A percentile compares a stretch with the other conserved stretches of the same genome.
These are phyloP conservation scores for Ramichloridium luteum DNA, from an alignment of 2,329 filamentous ascomycete genomes.

Conservation along the genomic window DNA sequence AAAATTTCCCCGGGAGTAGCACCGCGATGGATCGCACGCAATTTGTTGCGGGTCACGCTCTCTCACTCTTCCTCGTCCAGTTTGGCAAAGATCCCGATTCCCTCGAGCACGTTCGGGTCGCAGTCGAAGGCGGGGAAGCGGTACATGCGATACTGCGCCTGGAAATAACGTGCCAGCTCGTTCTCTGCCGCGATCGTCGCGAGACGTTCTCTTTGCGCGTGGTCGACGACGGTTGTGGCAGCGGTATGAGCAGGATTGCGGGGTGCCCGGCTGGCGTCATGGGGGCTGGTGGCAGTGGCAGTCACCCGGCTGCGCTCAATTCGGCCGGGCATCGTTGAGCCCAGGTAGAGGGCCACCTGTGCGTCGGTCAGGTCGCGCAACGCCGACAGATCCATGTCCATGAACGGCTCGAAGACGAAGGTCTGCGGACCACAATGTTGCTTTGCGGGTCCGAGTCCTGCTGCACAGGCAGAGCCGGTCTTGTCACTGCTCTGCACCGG, in stretches of 20 bases:
- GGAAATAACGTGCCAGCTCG: slow-evolving; percentile 10
- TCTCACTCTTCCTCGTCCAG: slow-evolving; percentile 16
- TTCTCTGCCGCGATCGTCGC: background rate
- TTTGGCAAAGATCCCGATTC: slow-evolving; percentile 17
- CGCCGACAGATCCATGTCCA: background rate
- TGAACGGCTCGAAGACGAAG: background rate
- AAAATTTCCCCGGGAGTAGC: no score
- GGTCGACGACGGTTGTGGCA: no score
- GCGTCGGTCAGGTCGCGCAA: background rate
- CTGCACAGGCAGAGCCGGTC: no score
- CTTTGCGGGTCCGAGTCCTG: slow-evolving; percentile 10
- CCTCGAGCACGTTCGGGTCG: slow-evolving; percentile 21
- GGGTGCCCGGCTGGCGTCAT: background rate
- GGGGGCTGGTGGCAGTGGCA: background rate
- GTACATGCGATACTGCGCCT: slow-evolving; percentile 5
- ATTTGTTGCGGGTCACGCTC: no score
- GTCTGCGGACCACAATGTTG: background rate
- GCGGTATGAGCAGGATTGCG: background rate
- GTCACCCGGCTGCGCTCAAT: background rate
- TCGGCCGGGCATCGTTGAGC: background rate
- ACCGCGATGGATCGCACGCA: no score
- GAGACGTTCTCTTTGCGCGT: no score
- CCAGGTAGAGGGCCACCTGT: background rate
- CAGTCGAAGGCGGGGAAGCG: slow-evolving; percentile 18
- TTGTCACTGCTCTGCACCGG: slow-evolving; percentile 1